Conservation (phyloP, 805 yeast species). For the Pichia rugopelliculosa region DNA sequence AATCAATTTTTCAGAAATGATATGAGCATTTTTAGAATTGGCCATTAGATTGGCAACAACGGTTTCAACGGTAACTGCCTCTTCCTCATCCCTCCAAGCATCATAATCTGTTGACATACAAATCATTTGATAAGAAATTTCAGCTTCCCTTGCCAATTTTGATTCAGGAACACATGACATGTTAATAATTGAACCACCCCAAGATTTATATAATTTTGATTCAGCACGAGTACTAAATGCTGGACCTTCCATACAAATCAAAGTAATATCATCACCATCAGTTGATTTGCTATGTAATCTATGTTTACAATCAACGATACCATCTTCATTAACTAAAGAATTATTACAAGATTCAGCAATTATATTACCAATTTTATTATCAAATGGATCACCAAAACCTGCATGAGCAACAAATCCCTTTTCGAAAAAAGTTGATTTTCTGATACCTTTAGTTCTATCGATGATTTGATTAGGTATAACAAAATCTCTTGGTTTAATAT, state of each 20-base stretch:
- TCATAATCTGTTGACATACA: constrained; percentile 99
- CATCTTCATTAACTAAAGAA: constrained; percentile 47
- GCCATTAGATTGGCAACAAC: constrained; percentile 87
- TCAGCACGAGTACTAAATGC: constrained; percentile 97
- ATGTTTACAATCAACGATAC: constrained; percentile 22
- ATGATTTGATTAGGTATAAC: constrained; percentile 95
- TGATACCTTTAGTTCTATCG: constrained; percentile 93
- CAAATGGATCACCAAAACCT: constrained; percentile 96
- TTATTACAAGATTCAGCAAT: constrained; percentile 51
- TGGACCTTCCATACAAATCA: constrained; percentile 99
- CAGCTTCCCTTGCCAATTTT: constrained; percentile 95
- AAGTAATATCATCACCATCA: constrained; percentile 64
- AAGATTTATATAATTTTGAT: constrained; percentile 71
- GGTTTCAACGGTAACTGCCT: constrained; percentile 96
- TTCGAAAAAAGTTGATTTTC: constrained; percentile 85
- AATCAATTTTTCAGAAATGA: constrained; percentile 62
- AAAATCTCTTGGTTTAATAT: constrained; percentile 90
- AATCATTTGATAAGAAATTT: constrained; percentile 92
- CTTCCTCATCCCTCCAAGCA: constrained; percentile 94
- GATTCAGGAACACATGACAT: constrained; percentile 98
- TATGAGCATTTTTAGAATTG: constrained; percentile 79
- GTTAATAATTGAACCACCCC: constrained; percentile 94
- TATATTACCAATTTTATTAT: constrained; percentile 57
- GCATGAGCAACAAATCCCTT: constrained; percentile 95
- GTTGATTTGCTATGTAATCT: constrained; percentile 58